Percentiles rank a stretch among this genome's conserved stretches.
phyloP scores from a whole-genome alignment of 2,329 filamentous ascomycete species.

The Sarocladiaceae sp. region DNA sequence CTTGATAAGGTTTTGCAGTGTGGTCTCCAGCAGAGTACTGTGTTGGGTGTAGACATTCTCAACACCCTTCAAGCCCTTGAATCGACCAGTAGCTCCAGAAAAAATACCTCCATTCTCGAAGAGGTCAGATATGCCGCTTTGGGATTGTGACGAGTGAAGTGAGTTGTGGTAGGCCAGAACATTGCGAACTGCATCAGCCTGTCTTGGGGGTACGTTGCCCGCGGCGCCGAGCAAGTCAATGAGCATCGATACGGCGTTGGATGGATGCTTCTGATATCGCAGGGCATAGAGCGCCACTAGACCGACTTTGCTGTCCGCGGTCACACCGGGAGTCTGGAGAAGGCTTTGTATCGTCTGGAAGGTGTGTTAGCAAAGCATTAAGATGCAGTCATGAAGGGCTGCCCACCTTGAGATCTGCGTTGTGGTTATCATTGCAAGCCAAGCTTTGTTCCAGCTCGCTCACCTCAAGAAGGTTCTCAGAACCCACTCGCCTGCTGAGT shows the following conservation, averaged over 20 bases:
- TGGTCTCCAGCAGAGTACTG: constrained; percentile 78
- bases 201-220: constrained; percentile 69
- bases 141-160: constrained; percentile 69
- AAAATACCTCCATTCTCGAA: constrained; percentile 92
- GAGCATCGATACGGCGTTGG: constrained; percentile 76
- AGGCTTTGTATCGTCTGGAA: constrained; percentile 72
- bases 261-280: constrained; percentile 81
- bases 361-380: constrained; percentile 16
- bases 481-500: constrained; percentile 78
- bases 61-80: constrained; percentile 93
- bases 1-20: constrained; percentile 88
- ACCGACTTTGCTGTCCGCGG: constrained; percentile 76
- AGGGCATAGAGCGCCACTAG: constrained; percentile 92
- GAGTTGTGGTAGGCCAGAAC: constrained; percentile 82
- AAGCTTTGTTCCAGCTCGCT: constrained; percentile 95
- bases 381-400: background rate
- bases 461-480: constrained; percentile 86
- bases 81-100: constrained; percentile 75
- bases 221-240: constrained; percentile 80
- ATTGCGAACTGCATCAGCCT: constrained; percentile 74
- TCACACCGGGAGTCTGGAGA: constrained; percentile 73
- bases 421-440: constrained; percentile 94
- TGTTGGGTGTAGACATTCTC: constrained; percentile 99
- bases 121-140: constrained; percentile 77
- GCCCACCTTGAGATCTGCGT: constrained; percentile 76